Evolutionary conservation across 148 eudicot genomes (phyloP), one percentile per base, ranked within the genome.

Genomic region (Chenopodium suecicum): DNA sequence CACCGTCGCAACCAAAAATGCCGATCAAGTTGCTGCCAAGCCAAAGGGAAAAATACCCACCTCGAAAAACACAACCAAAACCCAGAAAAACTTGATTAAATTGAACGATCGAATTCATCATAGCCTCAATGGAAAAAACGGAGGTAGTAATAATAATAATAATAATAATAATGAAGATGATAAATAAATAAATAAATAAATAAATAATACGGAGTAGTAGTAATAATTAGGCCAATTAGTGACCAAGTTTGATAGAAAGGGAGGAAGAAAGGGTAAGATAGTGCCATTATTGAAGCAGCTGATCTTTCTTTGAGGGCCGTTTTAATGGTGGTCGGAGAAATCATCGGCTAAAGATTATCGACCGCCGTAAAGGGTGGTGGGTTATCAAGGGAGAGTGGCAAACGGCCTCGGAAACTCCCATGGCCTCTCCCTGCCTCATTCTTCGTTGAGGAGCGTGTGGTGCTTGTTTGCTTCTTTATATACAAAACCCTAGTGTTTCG

Each of bases 391-490:
- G 79, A 65, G 66, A 67, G 64, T 66, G 82, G 82, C 77, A 74
- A 81, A 75, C 73, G 23, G 34, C 64, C 79, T 12, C 34, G 7
- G 52, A 46, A 75, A 81, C 83, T 74, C 83, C 83, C 79, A 50
- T 50, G 14, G 16, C 73, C 65, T 66, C 79, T 67, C 79, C 56
- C 9, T 16, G 79, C 83, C 79, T 75, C 79, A 81, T 47, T 60
- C 73, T 67, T 7, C n/a, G 12, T 27, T 27, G 22, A 4, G 7
- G 23, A 2, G 7, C 27, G 27, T 52, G 7, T 46, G 52, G 13
- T 7, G 29, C 32, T 66, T 14, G 13, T 64, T 10, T 2, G 27
- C 31, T n/a, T 8, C 23, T 66, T 66, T 9, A 50, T 50, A 50
- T 10, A 41, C 37, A 50, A 13, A 68, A 68, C 72, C 72, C 72